These are phyloP conservation scores for Suillus clintonianus DNA, from an alignment of 768 basidiomycete genomes.

Conservation along the genomic window DNA sequence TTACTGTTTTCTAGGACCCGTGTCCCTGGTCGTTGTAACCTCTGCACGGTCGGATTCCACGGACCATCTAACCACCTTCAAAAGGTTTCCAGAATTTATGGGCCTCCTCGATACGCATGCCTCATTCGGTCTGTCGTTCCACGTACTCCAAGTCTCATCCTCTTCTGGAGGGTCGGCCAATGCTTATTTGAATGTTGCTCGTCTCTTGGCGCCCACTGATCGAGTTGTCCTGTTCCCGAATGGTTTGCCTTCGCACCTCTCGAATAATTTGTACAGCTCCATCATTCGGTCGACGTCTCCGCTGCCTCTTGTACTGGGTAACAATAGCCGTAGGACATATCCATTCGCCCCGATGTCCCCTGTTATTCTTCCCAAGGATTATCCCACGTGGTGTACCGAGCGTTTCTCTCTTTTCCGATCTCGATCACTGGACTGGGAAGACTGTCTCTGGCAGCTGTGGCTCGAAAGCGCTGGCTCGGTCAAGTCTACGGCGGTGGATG, in stretches of 20 bases:
- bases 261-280: slow-evolving; percentile 17
- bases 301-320: slow-evolving; percentile 30
- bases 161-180: slow-evolving; percentile 46
- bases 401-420: slow-evolving; percentile 48
- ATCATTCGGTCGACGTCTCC: slow-evolving; percentile 9
- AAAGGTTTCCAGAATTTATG: slow-evolving; percentile 18
- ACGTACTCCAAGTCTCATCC: slow-evolving; percentile 47
- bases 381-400: slow-evolving; percentile 64
- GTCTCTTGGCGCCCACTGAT: slow-evolving; percentile 54
- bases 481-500: not conserved
- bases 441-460: slow-evolving; percentile 68
- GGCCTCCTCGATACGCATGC: slow-evolving; percentile 13
- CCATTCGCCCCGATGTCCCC: slow-evolving; percentile 47
- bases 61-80: slow-evolving; percentile 15
- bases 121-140: slow-evolving; percentile 36
- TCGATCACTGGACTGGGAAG: slow-evolving; percentile 57
- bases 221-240: slow-evolving; percentile 55
- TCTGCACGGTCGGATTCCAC: slow-evolving; percentile 28
- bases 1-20: slow-evolving; percentile 37
- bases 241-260: slow-evolving; percentile 32
- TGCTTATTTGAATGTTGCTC: slow-evolving; percentile 60
- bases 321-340: slow-evolving; percentile 33
- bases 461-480: slow-evolving; percentile 52
- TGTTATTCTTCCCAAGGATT: slow-evolving; percentile 42
- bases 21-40: slow-evolving; percentile 52